Conservation (phyloP, 768 basidiomycete species). For the Pleurotus pulmonarius region DNA sequence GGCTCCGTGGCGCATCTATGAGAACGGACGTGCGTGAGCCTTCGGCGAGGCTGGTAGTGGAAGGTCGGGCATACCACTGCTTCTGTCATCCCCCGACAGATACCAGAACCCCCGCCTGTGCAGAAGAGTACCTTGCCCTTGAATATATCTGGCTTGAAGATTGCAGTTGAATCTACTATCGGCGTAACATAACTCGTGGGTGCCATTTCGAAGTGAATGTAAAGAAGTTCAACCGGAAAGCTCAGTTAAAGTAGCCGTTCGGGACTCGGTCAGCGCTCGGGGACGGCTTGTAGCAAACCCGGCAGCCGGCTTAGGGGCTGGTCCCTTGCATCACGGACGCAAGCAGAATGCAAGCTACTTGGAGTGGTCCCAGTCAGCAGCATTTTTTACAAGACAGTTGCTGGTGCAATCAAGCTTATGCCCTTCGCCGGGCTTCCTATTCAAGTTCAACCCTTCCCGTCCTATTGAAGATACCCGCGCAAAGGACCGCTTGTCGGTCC, state of each 20-base stretch:
- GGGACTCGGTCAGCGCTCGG: neutral
- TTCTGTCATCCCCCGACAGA: slow-evolving; percentile 87
- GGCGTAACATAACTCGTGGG: slow-evolving; percentile 39
- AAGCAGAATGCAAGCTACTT: too few species aligned
- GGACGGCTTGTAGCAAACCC: neutral
- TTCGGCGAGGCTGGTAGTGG: too few species aligned
- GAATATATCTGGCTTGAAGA: slow-evolving; percentile 83
- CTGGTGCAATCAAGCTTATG: too few species aligned
- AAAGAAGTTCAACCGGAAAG: neutral
- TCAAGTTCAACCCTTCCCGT: too few species aligned
- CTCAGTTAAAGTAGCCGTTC: neutral
- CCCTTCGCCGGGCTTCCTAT: too few species aligned
- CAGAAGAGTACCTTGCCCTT: slow-evolving; percentile 88
- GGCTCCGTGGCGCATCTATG: slow-evolving; percentile 81
- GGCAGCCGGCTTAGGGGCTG: neutral
- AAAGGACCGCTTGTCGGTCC: too few species aligned
- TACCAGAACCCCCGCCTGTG: slow-evolving; percentile 91
- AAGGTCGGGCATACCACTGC: slow-evolving; percentile 53
- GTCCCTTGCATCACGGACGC: too few species aligned
- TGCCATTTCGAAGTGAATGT: slow-evolving; percentile 28
- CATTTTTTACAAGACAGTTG: too few species aligned
- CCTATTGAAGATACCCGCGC: too few species aligned
- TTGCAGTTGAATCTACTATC: slow-evolving; percentile 45
- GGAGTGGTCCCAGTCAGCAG: too few species aligned
- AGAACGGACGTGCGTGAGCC: neutral